Conservation (phyloP, 2,329 filamentous ascomycete genomes). For the Ceratocystis smalleyi region DNA sequence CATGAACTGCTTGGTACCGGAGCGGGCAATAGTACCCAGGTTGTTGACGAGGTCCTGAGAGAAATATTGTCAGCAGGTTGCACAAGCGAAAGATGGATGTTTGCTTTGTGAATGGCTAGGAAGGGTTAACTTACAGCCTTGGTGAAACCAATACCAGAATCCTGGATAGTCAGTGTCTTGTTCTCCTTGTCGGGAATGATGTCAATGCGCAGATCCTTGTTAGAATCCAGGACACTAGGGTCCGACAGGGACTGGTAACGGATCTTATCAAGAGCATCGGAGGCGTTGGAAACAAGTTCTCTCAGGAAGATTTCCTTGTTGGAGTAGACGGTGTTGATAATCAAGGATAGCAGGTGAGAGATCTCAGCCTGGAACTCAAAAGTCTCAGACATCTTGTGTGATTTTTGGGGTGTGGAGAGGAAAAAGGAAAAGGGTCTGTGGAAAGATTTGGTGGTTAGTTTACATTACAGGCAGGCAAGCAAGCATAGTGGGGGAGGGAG, state of each 20-base stretch:
- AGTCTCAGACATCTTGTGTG: slow-evolving; percentile 44
- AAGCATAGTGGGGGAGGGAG: slow-evolving; percentile 1
- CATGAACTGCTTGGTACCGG: slow-evolving; percentile 99
- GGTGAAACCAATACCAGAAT: slow-evolving; percentile 99
- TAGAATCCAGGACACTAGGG: slow-evolving; percentile 87
- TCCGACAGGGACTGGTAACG: slow-evolving; percentile 97
- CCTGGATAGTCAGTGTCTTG: slow-evolving; percentile 94
- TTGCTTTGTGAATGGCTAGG: background rate
- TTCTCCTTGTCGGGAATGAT: slow-evolving; percentile 95
- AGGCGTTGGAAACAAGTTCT: slow-evolving; percentile 96
- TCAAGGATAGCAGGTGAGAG: slow-evolving; percentile 97
- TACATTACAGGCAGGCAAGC: background rate
- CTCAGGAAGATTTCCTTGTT: slow-evolving; percentile 99
- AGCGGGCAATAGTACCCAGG: slow-evolving; percentile 97
- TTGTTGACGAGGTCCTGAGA: slow-evolving; percentile 93
- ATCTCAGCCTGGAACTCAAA: slow-evolving; percentile 99
- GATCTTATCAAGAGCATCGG: slow-evolving; percentile 99
- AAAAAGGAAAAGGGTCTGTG: slow-evolving; percentile 12
- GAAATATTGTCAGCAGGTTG: slow-evolving; percentile 27
- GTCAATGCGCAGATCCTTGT: slow-evolving; percentile 97
- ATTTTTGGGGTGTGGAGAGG: slow-evolving; percentile 6
- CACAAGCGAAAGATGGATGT: background rate
- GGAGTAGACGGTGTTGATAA: slow-evolving; percentile 99
- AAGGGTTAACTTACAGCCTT: slow-evolving; percentile 67
- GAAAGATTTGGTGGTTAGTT: background rate